Base-by-base conservation (phyloP, 257 asterid genomes). In the Avicennia marina region DNA sequence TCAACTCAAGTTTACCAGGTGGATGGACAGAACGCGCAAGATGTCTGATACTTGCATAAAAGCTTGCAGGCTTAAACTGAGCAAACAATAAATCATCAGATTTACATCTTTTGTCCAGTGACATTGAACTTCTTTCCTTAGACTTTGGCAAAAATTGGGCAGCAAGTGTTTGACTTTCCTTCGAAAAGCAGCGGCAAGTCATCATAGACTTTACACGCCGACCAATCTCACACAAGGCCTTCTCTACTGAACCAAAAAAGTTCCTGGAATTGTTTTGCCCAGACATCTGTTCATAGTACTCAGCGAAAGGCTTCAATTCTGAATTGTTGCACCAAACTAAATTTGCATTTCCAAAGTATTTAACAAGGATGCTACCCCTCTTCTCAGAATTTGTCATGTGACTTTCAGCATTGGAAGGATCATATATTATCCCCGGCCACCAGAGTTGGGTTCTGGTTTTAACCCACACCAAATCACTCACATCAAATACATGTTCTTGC, bases 391-490 rank as follows among this genome's bases (percentile, higher is more conserved):
- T 66, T 18, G 39, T 58, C 15, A 40, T 24, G 47, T 63, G 75
- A 10, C 63, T 64, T 4, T 65, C 27, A 25, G 64, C 65, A 26
- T 13, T 18, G 8, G 77, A 58, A 52, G 89, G 85, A 76, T 75
- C 82, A 5, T 65, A 72, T 51, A 90, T 60, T 58, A 79, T 68
- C 45, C 94, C 96, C 1, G 98, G 98, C 95, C 98, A 90, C 98
- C 98, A 90, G 32, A 70, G 39, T 46, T 72, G 71, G 20, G 80
- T 61, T 64, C 72, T 75, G 61, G 86, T 79, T 70, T 77, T 87
- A 38, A 72, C 75, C 98, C 96, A 90, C 18, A 87, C 95, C 41
- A 87, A 57, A 64, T 81, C 94, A 59, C 94, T 89, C 57, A 72
- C 68, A 53, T 46, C 60, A 51, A 78, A 87, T 9, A 45, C 33